Percentiles rank a stretch among this genome's conserved stretches.
Evolutionary conservation across 306 rosid species (phyloP).

Genomic region (Gastrolobium villosum): DNA sequence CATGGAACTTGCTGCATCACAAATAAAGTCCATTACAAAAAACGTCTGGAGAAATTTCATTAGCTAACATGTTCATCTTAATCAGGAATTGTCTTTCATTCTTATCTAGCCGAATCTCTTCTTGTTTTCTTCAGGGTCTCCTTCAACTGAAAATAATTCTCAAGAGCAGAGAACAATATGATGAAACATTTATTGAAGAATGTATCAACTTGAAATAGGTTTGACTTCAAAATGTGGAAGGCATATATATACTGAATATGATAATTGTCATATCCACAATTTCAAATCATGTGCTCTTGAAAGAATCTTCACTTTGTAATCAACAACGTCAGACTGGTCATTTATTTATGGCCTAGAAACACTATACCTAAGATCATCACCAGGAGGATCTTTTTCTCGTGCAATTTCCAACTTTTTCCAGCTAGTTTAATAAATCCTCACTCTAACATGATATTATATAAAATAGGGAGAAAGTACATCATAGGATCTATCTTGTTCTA

Average conservation of each 20-base stretch:
- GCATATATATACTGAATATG: no score
- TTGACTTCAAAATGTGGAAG: no score
- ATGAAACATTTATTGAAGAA: no score
- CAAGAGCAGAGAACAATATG: no score
- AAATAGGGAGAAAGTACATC: not conserved
- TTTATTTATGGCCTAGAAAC: conserved; percentile 2
- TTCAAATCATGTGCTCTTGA: not conserved
- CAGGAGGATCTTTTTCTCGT: not conserved
- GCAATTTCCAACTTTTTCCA: conserved; percentile 12
- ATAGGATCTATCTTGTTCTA: not conserved
- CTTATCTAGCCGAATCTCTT: no score
- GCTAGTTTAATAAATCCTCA: not conserved
- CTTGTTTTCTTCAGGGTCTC: no score
- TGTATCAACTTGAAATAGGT: no score
- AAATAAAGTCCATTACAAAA: not conserved
- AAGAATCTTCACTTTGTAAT: not conserved
- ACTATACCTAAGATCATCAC: not conserved
- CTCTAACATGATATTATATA: not conserved
- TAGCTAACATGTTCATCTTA: not conserved
- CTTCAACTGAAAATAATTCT: no score
- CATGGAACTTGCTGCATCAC: not conserved
- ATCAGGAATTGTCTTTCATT: no score
- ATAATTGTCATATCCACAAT: no score
- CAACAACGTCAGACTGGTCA: not conserved
- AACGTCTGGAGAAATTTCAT: not conserved